Evolutionary conservation across 2,329 filamentous ascomycete species (phyloP).

Genomic region (Grosmannia serpens): DNA sequence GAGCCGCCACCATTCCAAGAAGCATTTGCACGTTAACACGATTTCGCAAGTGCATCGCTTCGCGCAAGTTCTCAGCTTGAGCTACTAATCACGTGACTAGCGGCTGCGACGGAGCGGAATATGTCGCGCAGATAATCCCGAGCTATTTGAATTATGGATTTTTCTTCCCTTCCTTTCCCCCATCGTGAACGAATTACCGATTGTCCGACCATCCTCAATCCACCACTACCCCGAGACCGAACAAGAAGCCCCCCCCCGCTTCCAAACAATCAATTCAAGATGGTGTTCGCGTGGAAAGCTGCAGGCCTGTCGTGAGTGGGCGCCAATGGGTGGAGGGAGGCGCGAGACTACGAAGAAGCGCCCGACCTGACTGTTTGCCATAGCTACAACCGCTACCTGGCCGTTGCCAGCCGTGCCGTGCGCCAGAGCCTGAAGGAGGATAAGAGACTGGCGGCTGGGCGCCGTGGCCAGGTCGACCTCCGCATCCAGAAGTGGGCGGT

Average conservation of each 20-base stretch:
- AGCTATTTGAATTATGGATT: slow-evolving; percentile 3
- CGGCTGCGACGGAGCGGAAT: slow-evolving; percentile 4
- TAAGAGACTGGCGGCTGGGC: slow-evolving; percentile 75
- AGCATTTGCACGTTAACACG: too few relatives aligned
- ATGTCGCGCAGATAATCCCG: slow-evolving; percentile 6
- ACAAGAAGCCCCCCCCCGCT: slow-evolving; percentile 7
- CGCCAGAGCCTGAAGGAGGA: slow-evolving; percentile 96
- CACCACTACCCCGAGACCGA: background rate
- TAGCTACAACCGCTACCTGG: slow-evolving; percentile 99
- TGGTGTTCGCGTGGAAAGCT: slow-evolving; percentile 97
- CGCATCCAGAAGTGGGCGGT: slow-evolving; percentile 95
- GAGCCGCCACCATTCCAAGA: background rate
- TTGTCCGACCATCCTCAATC: background rate
- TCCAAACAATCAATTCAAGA: slow-evolving; percentile 40
- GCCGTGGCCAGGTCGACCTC: slow-evolving; percentile 79
- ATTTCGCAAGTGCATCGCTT: background rate
- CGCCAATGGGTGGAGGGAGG: slow-evolving; percentile 5
- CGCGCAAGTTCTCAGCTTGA: background rate
- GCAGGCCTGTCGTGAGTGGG: slow-evolving; percentile 82
- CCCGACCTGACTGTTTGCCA: background rate
- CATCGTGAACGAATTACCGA: background rate
- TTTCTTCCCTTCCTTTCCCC: slow-evolving; percentile 1
- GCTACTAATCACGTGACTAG: background rate
- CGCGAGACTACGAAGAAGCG: background rate
- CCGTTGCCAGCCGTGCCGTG: slow-evolving; percentile 86